Conservation (phyloP, 2,329 filamentous ascomycete genomes). For the Fusarium neocosmosporiellum region DNA sequence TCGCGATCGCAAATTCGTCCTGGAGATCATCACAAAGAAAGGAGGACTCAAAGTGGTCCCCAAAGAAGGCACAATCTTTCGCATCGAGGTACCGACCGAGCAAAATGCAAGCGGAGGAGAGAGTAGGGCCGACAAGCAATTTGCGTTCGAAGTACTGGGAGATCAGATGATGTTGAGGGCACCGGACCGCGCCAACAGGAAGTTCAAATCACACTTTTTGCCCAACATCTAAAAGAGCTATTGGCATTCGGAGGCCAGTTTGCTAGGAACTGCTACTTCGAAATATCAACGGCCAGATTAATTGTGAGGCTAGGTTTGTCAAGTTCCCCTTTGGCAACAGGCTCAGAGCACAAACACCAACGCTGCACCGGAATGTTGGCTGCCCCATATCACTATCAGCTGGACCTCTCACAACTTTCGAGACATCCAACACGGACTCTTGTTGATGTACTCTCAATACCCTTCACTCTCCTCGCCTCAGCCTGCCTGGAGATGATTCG, state of each 20-base stretch:
- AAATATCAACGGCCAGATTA: not conserved
- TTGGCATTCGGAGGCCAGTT: not conserved
- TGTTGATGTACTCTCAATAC: not conserved
- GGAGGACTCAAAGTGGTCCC: constrained; percentile 82
- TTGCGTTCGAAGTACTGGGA: constrained; percentile 88
- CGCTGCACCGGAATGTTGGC: not conserved
- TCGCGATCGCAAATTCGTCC: constrained; percentile 85
- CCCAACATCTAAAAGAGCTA: constrained; percentile 70
- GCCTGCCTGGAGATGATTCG: not conserved
- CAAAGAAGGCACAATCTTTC: constrained; percentile 90
- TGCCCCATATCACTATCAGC: not conserved
- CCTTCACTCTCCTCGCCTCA: not conserved
- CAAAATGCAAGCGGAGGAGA: constrained; percentile 24
- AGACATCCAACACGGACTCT: not conserved
- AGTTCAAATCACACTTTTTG: constrained; percentile 88
- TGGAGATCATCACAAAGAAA: constrained; percentile 82
- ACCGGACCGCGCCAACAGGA: constrained; percentile 87
- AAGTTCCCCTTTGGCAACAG: not conserved
- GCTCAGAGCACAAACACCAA: not conserved
- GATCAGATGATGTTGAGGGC: constrained; percentile 87
- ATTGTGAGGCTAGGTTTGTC: not conserved
- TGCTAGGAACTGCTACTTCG: not conserved
- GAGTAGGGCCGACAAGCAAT: constrained; percentile 41
- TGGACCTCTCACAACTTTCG: not conserved
- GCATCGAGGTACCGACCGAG: constrained; percentile 71